Evolutionary conservation across 768 basidiomycete genomes (phyloP).

Genomic region (Boletus barrowsii): DNA sequence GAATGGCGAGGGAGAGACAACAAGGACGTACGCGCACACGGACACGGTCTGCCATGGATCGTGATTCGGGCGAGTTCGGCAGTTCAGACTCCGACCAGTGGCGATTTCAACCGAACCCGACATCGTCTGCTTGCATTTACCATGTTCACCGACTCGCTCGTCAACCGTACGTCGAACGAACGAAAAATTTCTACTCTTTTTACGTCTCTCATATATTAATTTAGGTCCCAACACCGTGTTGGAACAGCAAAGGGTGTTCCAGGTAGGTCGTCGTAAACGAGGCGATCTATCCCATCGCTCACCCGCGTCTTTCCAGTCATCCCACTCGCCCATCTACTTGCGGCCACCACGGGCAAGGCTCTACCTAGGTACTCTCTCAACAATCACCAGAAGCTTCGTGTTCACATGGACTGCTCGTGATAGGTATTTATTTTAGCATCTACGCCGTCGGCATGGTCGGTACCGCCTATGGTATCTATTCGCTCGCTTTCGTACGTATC

Average conservation of each 20-base stretch:
- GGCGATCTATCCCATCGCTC: slow-evolving; percentile 1
- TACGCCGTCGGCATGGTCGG: slow-evolving; percentile 56
- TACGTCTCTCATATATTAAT: background rate
- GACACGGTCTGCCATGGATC: slow-evolving; percentile 61
- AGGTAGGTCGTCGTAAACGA: slow-evolving; percentile 41
- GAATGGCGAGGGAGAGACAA: background rate
- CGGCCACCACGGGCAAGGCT: slow-evolving; percentile 60
- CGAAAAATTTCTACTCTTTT: background rate
- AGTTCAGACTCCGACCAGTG: slow-evolving; percentile 32
- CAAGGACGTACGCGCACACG: slow-evolving; percentile 65
- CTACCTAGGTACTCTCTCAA: slow-evolving; percentile 50
- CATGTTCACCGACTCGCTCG: slow-evolving; percentile 59
- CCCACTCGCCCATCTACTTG: slow-evolving; percentile 53
- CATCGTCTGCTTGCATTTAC: background rate
- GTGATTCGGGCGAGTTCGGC: slow-evolving; percentile 37
- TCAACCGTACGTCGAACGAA: slow-evolving; percentile 54
- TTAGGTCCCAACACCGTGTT: slow-evolving; percentile 62
- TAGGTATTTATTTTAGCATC: slow-evolving; percentile 54
- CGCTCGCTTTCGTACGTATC: slow-evolving; percentile 44
- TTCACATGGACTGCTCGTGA: background rate
- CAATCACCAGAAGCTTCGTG: too few species aligned
- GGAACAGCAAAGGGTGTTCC: slow-evolving; percentile 63
- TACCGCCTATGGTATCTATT: slow-evolving; percentile 47
- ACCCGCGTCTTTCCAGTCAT: slow-evolving; percentile 21
- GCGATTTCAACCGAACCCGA: background rate